phyloP scores from a whole-genome alignment of 306 rosid genomes.

The Senna siamea region DNA sequence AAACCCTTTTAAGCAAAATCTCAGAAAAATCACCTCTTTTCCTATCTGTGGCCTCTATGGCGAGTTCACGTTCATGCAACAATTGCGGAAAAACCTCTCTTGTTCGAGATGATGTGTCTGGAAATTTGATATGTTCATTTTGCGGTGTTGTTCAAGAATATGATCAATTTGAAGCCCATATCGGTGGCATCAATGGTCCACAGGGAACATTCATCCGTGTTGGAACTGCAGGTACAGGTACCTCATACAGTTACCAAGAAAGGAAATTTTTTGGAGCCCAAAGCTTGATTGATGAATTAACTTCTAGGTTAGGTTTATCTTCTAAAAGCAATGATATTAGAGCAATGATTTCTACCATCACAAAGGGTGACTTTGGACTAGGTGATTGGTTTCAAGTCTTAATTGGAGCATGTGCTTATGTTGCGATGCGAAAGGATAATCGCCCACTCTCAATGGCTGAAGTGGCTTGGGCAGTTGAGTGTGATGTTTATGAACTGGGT shows the following conservation, averaged over 20 bases:
- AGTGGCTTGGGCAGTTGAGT: constrained; percentile 49
- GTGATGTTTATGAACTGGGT: constrained; percentile 65
- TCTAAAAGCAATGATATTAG: constrained; percentile 44
- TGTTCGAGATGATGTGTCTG: constrained; percentile 49
- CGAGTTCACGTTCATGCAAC: constrained; percentile 38
- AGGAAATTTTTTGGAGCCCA: constrained; percentile 56
- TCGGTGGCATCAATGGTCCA: constrained; percentile 57
- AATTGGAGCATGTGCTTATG: constrained; percentile 72
- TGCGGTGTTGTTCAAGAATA: constrained; percentile 61
- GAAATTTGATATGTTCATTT: constrained; percentile 40
- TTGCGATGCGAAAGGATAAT: constrained; percentile 60
- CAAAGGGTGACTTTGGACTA: constrained; percentile 67
- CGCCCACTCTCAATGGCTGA: constrained; percentile 62
- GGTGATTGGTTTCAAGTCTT: constrained; percentile 72
- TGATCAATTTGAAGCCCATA: constrained; percentile 58
- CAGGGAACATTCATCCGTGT: constrained; percentile 60
- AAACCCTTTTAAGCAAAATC: not conserved
- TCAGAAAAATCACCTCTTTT: not conserved
- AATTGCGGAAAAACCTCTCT: constrained; percentile 52
- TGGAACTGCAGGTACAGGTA: constrained; percentile 65
- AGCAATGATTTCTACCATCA: constrained; percentile 53
- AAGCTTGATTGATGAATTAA: constrained; percentile 49
- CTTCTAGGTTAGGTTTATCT: constrained; percentile 50
- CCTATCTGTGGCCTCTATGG: constrained; percentile 20
- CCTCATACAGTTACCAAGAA: constrained; percentile 44